Conservation (phyloP, 139 green algal species). For the Chlorella sorokiniana region DNA sequence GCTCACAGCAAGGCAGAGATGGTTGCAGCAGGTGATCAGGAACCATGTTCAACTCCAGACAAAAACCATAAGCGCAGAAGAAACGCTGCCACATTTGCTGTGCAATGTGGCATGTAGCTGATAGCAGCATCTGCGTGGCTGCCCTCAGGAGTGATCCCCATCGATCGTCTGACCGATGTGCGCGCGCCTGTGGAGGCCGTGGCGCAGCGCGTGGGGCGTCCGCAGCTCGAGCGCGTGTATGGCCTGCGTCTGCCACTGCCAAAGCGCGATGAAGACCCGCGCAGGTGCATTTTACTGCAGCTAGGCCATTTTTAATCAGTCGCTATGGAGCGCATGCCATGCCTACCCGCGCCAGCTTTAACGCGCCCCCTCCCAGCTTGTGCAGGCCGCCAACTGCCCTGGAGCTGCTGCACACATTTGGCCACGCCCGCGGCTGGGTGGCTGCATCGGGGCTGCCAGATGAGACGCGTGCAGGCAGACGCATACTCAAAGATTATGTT, state of each 20-base stretch:
- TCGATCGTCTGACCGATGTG: constrained; percentile 95
- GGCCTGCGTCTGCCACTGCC: constrained; percentile 68
- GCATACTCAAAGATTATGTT: constrained; percentile 91
- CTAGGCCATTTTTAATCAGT: background rate
- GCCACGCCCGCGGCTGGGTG: constrained; percentile 71
- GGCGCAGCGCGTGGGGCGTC: constrained; percentile 47
- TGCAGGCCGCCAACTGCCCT: constrained; percentile 13
- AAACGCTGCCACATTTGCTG: no score
- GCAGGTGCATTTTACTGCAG: constrained; percentile 4
- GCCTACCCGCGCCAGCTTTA: no score
- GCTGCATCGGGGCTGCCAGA: constrained; percentile 83
- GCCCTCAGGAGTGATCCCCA: constrained; percentile 91
- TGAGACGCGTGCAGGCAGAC: constrained; percentile 77
- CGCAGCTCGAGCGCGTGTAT: constrained; percentile 79
- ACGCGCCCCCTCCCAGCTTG: no score
- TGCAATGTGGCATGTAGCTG: background rate
- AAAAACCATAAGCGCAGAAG: no score
- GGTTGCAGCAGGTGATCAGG: constrained; percentile 87
- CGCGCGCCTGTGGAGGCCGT: constrained; percentile 77
- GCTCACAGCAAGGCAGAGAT: constrained; percentile 91
- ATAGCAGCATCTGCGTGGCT: background rate
- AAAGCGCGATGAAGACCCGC: constrained; percentile 46
- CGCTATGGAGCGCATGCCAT: background rate
- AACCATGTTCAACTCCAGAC: no score
- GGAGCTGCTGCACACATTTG: constrained; percentile 72